These are phyloP conservation scores for Neofusicoccum sp. DNA, from an alignment of 2,329 filamentous ascomycete species.

Conservation along the genomic window DNA sequence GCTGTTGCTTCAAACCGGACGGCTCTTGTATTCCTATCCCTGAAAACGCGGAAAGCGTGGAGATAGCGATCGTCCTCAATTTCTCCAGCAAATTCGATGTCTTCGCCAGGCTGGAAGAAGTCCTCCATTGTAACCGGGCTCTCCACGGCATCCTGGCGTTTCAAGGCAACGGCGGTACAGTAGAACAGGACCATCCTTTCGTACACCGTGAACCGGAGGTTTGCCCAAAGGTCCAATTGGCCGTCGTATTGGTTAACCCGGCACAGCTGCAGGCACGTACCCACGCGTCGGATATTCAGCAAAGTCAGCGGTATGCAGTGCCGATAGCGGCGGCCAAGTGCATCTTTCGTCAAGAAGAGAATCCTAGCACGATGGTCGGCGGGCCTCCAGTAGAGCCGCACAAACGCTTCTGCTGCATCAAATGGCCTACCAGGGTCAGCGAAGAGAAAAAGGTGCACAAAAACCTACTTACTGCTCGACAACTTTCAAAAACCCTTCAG, in stretches of 20 bases:
- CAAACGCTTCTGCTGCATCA: conserved; percentile 45
- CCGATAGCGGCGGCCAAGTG: conserved; percentile 38
- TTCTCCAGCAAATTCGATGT: conserved; percentile 51
- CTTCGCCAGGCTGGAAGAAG: conserved; percentile 45
- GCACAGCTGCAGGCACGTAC: conserved; percentile 42
- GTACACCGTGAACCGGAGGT: conserved; percentile 53
- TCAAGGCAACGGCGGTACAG: conserved; percentile 56
- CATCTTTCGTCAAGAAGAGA: conserved; percentile 49
- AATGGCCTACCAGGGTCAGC: conserved; percentile 40
- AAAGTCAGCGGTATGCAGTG: conserved; percentile 53
- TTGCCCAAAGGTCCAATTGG: conserved; percentile 52
- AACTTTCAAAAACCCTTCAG: conserved; percentile 43
- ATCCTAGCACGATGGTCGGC: conserved; percentile 54
- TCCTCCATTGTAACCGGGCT: conserved; percentile 45
- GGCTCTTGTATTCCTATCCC: conserved; percentile 50
- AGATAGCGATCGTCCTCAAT: conserved; percentile 53
- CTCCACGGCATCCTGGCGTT: conserved; percentile 51
- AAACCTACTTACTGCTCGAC: conserved; percentile 33
- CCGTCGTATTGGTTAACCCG: conserved; percentile 40
- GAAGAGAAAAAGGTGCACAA: neutral
- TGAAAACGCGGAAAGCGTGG: conserved; percentile 56
- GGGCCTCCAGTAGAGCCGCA: conserved; percentile 53
- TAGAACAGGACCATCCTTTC: conserved; percentile 61
- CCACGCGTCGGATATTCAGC: conserved; percentile 42
- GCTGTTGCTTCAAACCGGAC: conserved; percentile 59